phyloP scores from a whole-genome alignment of 495 filamentous ascomycete species.

The Letharia columbiana region DNA sequence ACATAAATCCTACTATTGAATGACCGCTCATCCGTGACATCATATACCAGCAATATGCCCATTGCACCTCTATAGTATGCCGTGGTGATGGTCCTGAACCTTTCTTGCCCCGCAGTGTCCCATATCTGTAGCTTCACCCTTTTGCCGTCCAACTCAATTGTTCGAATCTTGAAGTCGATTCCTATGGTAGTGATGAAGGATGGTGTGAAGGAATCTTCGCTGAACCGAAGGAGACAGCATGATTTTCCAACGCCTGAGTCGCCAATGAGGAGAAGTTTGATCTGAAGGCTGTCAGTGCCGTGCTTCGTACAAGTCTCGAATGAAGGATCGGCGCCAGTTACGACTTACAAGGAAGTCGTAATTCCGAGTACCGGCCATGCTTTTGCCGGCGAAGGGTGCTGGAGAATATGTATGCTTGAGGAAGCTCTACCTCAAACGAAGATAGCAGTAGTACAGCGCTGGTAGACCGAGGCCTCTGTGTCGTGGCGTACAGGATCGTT shows the following conservation, averaged over 20 bases:
- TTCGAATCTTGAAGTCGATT: constrained; percentile 99
- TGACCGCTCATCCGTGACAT: constrained; percentile 93
- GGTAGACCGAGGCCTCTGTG: neutral
- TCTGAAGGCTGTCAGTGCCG: constrained; percentile 43
- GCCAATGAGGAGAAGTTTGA: constrained; percentile 96
- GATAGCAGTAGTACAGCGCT: neutral
- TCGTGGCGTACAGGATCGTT: neutral
- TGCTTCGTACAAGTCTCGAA: neutral
- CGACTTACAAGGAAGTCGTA: constrained; percentile 90
- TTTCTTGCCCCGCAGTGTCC: constrained; percentile 97
- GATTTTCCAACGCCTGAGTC: constrained; percentile 98
- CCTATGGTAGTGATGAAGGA: constrained; percentile 99
- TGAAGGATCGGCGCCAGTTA: neutral
- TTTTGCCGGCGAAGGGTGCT: constrained; percentile 27
- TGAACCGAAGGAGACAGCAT: constrained; percentile 96
- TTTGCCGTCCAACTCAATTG: constrained; percentile 97
- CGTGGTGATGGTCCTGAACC: constrained; percentile 97
- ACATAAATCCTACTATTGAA: constrained; percentile 76
- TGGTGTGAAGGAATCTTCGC: constrained; percentile 95
- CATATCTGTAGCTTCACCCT: constrained; percentile 98
- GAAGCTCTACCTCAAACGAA: constrained; percentile 1
- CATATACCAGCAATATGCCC: constrained; percentile 97
- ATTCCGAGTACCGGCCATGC: constrained; percentile 92
- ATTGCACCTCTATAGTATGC: constrained; percentile 97
- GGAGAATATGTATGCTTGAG: neutral